Evolutionary conservation across 73 alveolate genomes (phyloP).

Genomic region (Paramecium primaurelia): DNA sequence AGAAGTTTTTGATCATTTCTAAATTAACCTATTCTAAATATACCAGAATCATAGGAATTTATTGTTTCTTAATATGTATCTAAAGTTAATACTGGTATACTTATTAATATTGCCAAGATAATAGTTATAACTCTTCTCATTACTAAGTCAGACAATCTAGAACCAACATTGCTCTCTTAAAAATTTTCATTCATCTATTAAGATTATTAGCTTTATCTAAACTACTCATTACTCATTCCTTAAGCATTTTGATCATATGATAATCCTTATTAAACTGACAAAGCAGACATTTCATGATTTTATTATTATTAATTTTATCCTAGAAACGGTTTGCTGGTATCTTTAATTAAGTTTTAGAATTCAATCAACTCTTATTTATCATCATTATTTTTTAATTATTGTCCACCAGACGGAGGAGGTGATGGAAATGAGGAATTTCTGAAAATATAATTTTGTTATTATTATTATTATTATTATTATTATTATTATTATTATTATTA

Average conservation of each 20-base stretch:
- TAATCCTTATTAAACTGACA: background rate
- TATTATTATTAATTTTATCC: background rate
- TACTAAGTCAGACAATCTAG: slow-evolving; percentile 83
- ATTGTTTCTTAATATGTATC: slow-evolving; percentile 65
- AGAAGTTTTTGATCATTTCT: background rate
- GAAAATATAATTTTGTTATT: background rate
- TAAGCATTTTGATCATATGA: background rate
- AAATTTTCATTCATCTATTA: background rate
- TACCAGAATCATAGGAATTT: slow-evolving; percentile 55
- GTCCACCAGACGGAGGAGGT: background rate
- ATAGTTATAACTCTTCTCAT: slow-evolving; percentile 88
- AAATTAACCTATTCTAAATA: background rate
- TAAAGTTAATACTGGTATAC: slow-evolving; percentile 70
- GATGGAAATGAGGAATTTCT: background rate
- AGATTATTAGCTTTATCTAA: background rate
- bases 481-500: background rate
- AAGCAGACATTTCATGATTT: background rate
- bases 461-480: background rate
- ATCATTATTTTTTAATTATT: background rate
- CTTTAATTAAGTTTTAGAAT: background rate
- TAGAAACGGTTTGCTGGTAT: background rate
- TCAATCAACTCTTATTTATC: background rate
- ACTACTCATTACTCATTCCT: background rate
- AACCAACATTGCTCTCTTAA: slow-evolving; percentile 90
- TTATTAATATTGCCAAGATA: slow-evolving; percentile 81